Percentiles rank a stretch among this genome's conserved stretches.
phyloP scores from a whole-genome alignment of 129 eudicot species.

The Escallonia herrerae region DNA sequence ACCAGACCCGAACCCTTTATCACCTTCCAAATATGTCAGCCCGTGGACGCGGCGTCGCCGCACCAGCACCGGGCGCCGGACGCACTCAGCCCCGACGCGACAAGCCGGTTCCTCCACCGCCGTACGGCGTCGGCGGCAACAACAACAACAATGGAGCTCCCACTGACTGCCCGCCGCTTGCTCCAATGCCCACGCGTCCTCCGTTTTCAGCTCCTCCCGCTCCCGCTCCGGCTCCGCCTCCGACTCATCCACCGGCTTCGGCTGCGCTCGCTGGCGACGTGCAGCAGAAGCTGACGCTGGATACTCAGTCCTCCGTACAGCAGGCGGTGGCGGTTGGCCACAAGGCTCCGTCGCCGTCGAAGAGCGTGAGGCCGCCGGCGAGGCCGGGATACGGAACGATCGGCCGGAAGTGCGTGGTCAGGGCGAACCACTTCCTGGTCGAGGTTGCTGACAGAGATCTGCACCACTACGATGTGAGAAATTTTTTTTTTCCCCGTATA shows the following conservation, averaged over 20 bases:
- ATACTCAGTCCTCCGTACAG: neutral
- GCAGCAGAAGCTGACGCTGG: slow-evolving; percentile 8
- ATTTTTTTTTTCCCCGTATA: neutral
- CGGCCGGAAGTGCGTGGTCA: slow-evolving; percentile 37
- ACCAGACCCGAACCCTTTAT: neutral
- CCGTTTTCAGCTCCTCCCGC: slow-evolving; percentile 1
- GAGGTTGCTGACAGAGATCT: slow-evolving; percentile 42
- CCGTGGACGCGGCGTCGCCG: slow-evolving; percentile 16
- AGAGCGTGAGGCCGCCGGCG: slow-evolving; percentile 24
- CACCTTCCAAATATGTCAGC: slow-evolving; percentile 21
- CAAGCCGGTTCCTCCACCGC: neutral
- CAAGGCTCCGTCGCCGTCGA: slow-evolving; percentile 35
- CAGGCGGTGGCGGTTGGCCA: neutral
- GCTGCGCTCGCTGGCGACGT: slow-evolving; percentile 8
- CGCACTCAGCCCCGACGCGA: neutral
- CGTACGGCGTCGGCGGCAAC: slow-evolving; percentile 6
- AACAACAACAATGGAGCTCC: neutral
- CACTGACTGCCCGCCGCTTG: neutral
- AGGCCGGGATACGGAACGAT: slow-evolving; percentile 44
- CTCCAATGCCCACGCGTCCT: neutral
- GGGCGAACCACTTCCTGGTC: slow-evolving; percentile 76
- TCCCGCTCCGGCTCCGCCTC: neutral
- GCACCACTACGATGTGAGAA: slow-evolving; percentile 68
- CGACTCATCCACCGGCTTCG: neutral
- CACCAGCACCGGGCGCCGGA: slow-evolving; percentile 21